Percentiles rank a stretch among this genome's conserved stretches.
These are phyloP conservation scores for Phaeoacremonium minimum DNA, from an alignment of 2,329 filamentous ascomycete species.

Conservation along the genomic window DNA sequence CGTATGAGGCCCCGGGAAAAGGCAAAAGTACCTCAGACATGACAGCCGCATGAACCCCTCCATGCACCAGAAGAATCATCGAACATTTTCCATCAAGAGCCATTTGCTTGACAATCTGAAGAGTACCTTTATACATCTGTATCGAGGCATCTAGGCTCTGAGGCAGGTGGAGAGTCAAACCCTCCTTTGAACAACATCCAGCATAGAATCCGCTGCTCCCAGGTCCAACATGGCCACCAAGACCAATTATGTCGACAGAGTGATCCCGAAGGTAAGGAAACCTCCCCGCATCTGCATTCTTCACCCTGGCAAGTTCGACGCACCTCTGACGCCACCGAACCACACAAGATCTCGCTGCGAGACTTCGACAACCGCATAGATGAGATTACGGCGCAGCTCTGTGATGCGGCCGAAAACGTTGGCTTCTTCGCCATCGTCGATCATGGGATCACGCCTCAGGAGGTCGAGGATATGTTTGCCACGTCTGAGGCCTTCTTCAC, in stretches of 20 bases:
- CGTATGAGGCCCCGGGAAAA: no score
- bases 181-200: no score
- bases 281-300: not conserved
- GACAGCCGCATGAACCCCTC: no score
- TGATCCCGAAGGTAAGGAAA: slow-evolving; percentile 9
- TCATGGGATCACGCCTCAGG: slow-evolving; percentile 33
- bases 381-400: slow-evolving; percentile 46
- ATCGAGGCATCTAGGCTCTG: no score
- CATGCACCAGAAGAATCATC: no score
- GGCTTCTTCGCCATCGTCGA: slow-evolving; percentile 55
- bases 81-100: no score
- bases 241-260: slow-evolving; percentile 9
- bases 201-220: no score
- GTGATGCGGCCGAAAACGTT: slow-evolving; percentile 50
- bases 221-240: no score
- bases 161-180: no score
- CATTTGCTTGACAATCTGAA: no score
- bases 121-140: no score
- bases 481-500: slow-evolving; percentile 40
- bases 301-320: not conserved
- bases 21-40: no score
- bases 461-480: slow-evolving; percentile 36
- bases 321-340: not conserved
- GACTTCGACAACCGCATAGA: slow-evolving; percentile 49
- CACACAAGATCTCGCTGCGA: slow-evolving; percentile 44